Evolutionary conservation across 345 rosid species (phyloP), one percentile per base, ranked within the genome.

Genomic region (Euclidium syriacum): DNA sequence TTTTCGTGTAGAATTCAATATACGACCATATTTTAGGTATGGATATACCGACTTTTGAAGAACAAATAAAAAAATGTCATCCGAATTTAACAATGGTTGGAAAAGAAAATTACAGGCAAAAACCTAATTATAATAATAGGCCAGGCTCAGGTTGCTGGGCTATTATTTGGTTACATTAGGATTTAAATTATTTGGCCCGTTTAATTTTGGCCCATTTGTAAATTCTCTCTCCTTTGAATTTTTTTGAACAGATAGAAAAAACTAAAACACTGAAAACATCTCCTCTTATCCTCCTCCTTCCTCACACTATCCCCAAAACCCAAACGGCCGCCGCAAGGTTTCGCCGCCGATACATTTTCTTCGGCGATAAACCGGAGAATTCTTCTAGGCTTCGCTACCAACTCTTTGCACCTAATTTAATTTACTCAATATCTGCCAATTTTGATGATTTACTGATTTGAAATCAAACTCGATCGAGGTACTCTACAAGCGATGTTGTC

Each of bases 401-500:
- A n/a, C 10, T 4, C 7, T 5, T n/a, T 16, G 6, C 7, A 43
- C 0, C 7, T n/a, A 58, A 12, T 6, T 57, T 59, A 46, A 0
- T n/a, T 16, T 19, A 58, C 20, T n/a, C 10, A 12, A 0, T 59
- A 7, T 15, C 23, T 53, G 2, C 44, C 38, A 14, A 17, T 50
- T n/a, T 50, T 18, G 62, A 34, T 26, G n/a, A 46, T 24, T 54
- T 29, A 7, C 5, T 26, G 39, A 56, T 36, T 22, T 12, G 18
- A 26, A n/a, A 11, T 58, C 59, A 19, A 39, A 48, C 55, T 48
- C 32, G 1, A 20, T 25, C 18, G 6, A 43, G 6, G 6, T 24
- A 17, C 44, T 12, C 1, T 5, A 40, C 11, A 2, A 30, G 47
- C 75, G 34, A 64, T 78, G 82, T 32, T 80, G 32, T 75, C 83